phyloP scores from a whole-genome alignment of 2,329 filamentous ascomycete genomes.

The Beauveria scarabaeidicola region DNA sequence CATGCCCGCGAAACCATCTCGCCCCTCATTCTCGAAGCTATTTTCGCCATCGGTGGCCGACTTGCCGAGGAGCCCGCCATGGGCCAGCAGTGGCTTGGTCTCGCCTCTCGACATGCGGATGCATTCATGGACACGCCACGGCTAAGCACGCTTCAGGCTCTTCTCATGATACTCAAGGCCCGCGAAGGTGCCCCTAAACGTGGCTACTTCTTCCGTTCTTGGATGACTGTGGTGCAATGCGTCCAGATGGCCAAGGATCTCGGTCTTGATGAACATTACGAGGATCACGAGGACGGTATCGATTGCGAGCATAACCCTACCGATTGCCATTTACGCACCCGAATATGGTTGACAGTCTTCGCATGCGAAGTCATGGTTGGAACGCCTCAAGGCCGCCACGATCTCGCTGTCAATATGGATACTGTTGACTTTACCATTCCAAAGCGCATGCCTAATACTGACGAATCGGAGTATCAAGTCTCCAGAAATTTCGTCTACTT shows the following conservation, averaged over 20 bases:
- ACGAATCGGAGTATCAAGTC: slow-evolving; percentile 67
- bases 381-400: slow-evolving; percentile 78
- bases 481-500: slow-evolving; percentile 81
- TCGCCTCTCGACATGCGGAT: slow-evolving; percentile 82
- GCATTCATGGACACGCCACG: slow-evolving; percentile 89
- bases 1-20: slow-evolving; percentile 76
- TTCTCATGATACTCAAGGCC: slow-evolving; percentile 82
- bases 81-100: slow-evolving; percentile 85
- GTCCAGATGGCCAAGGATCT: slow-evolving; percentile 91
- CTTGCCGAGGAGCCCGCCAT: slow-evolving; percentile 76
- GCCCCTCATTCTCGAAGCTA: slow-evolving; percentile 76
- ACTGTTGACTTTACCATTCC: slow-evolving; percentile 67
- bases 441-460: slow-evolving; percentile 54
- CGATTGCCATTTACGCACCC: slow-evolving; percentile 76
- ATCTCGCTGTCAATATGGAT: slow-evolving; percentile 66
- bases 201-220: slow-evolving; percentile 94
- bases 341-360: slow-evolving; percentile 85
- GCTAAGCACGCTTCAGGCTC: slow-evolving; percentile 82
- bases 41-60: slow-evolving; percentile 82
- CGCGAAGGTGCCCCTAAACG: slow-evolving; percentile 85
- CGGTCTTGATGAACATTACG: slow-evolving; percentile 77
- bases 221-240: slow-evolving; percentile 90
- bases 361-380: slow-evolving; percentile 88
- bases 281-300: slow-evolving; percentile 64
- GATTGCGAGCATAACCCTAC: slow-evolving; percentile 58